These are phyloP conservation scores for Coprinopsis sp. DNA, from an alignment of 768 basidiomycete genomes.

Conservation along the genomic window DNA sequence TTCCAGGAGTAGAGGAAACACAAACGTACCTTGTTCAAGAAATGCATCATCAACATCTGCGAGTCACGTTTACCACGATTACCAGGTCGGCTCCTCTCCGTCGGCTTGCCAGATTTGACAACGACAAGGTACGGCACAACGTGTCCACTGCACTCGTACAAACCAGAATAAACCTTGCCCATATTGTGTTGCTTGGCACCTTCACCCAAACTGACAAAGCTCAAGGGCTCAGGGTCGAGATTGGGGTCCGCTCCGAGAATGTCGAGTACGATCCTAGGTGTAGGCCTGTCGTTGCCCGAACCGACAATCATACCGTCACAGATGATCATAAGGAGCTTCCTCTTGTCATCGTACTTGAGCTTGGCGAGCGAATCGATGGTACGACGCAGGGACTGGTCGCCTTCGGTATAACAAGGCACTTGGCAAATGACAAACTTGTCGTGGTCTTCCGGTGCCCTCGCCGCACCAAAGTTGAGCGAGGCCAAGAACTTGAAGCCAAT, in stretches of 20 bases:
- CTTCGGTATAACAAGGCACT: constrained; percentile 98
- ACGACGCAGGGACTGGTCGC: constrained; percentile 73
- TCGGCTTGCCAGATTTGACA: constrained; percentile 93
- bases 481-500: constrained; percentile 97
- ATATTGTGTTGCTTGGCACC: constrained; percentile 96
- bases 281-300: constrained; percentile 93
- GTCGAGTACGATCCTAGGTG: constrained; percentile 93
- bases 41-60: constrained; percentile 94
- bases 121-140: constrained; percentile 93
- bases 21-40: constrained; percentile 82
- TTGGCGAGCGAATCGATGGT: constrained; percentile 94
- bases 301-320: constrained; percentile 99
- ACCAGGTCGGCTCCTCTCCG: constrained; percentile 87
- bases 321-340: constrained; percentile 87
- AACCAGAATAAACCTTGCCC: constrained; percentile 95
- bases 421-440: constrained; percentile 98
- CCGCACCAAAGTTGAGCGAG: constrained; percentile 75
- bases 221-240: constrained; percentile 89
- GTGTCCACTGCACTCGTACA: constrained; percentile 92
- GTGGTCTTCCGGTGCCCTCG: constrained; percentile 86
- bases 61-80: constrained; percentile 99
- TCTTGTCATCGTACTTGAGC: constrained; percentile 97
- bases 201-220: constrained; percentile 91
- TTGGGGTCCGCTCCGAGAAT: constrained; percentile 94
- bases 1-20: neutral